These are phyloP conservation scores for Rhododendron henanense DNA, from an alignment of 148 eudicot genomes.

Conservation along the genomic window DNA sequence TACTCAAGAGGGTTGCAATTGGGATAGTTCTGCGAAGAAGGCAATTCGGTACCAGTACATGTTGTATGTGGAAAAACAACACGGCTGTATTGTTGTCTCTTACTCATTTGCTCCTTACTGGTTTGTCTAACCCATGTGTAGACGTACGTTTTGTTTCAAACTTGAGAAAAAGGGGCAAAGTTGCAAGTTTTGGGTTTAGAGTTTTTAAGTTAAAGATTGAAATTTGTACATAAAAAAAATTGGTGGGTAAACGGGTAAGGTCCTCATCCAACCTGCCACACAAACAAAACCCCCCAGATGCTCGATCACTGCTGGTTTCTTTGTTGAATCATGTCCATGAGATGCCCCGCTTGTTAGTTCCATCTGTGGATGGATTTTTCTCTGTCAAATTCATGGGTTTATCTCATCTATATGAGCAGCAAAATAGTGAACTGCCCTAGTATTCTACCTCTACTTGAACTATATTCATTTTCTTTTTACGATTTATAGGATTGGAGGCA, in stretches of 20 bases:
- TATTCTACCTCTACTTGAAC: neutral
- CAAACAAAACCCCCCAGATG: neutral
- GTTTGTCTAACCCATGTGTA: neutral
- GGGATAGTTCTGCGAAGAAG: neutral
- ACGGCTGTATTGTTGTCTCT: neutral
- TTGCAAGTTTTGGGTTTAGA: neutral
- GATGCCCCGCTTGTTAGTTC: neutral
- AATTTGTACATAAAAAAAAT: neutral
- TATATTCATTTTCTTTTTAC: neutral
- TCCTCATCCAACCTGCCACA: neutral
- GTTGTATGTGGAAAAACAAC: neutral
- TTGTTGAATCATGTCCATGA: neutral
- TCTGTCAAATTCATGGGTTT: neutral
- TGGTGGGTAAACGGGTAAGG: neutral
- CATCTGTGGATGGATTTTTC: neutral
- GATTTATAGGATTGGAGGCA: slow-evolving; percentile 40
- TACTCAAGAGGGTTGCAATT: neutral
- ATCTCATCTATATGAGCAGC: neutral
- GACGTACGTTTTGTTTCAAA: neutral
- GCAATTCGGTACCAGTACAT: neutral
- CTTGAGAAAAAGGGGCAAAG: neutral
- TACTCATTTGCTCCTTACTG: neutral
- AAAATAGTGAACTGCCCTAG: neutral
- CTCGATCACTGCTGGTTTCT: neutral
- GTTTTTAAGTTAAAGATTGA: neutral